Evolutionary conservation across 140 eudicot species (phyloP).

Genomic region (Flaveria floridana): DNA sequence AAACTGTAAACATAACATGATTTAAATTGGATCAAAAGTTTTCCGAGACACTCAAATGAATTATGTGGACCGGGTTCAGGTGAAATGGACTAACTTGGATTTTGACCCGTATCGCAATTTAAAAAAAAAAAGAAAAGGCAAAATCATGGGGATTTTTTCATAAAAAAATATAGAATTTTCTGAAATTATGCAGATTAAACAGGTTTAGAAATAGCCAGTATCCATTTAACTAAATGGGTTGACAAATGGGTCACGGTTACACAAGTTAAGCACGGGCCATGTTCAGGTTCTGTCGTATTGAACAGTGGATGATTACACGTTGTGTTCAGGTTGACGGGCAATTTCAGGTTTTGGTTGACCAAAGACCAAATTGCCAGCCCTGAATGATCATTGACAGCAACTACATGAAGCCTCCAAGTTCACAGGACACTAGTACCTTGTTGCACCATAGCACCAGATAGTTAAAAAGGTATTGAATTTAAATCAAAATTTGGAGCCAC

Average conservation of each 20-base stretch:
- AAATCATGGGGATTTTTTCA: background rate
- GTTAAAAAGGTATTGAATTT: background rate
- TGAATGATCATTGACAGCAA: background rate
- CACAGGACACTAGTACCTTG: background rate
- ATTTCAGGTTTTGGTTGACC: background rate
- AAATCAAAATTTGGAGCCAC: constrained; percentile 23
- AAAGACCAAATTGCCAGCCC: background rate
- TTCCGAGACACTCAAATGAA: background rate
- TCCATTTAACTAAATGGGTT: no score
- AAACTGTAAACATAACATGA: no score
- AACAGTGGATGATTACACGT: background rate
- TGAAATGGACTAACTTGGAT: background rate
- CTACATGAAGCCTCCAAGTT: background rate
- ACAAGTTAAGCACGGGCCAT: background rate
- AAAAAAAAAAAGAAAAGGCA: background rate
- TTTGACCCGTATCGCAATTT: background rate
- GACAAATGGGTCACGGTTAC: background rate
- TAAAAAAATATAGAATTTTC: no score
- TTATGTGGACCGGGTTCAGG: background rate
- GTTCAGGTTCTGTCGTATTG: background rate
- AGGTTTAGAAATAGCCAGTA: no score
- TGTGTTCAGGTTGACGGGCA: background rate
- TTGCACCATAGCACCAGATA: background rate
- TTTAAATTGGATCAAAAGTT: background rate
- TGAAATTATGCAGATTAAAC: no score